Evolutionary conservation across 768 basidiomycete genomes (phyloP).

Genomic region (Tulasnella sp.): DNA sequence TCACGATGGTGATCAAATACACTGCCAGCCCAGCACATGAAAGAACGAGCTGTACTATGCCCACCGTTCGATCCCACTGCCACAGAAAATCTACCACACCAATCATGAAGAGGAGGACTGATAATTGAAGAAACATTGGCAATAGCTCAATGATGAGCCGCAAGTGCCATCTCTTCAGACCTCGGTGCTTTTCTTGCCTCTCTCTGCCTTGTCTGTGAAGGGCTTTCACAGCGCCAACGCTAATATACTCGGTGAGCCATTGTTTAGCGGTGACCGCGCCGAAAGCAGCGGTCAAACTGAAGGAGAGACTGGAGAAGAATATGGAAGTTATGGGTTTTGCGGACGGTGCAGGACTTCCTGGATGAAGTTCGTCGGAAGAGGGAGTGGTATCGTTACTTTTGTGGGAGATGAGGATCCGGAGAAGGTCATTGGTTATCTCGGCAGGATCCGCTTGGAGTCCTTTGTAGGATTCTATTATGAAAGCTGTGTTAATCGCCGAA

Average conservation of each 20-base stretch:
- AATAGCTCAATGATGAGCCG: background rate
- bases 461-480: background rate
- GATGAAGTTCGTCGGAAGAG: background rate
- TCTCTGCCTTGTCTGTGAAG: background rate
- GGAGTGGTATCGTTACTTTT: background rate
- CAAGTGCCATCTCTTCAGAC: background rate
- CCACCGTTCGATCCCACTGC: background rate
- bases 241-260: background rate
- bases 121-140: background rate
- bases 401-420: background rate
- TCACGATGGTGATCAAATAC: background rate
- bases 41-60: no score
- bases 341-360: background rate
- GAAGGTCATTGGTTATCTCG: background rate
- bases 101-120: conserved; percentile 1
- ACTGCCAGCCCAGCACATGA: no score
- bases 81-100: conserved; percentile 1
- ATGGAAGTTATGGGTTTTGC: background rate
- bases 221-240: background rate
- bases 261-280: conserved; percentile 6
- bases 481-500: conserved; percentile 6
- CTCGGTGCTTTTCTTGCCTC: background rate
- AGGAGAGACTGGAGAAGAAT: conserved; percentile 1
- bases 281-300: background rate
- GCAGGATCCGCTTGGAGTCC: background rate